phyloP scores from a whole-genome alignment of 2,329 filamentous ascomycete species.

The Colletotrichum brevisporum region DNA sequence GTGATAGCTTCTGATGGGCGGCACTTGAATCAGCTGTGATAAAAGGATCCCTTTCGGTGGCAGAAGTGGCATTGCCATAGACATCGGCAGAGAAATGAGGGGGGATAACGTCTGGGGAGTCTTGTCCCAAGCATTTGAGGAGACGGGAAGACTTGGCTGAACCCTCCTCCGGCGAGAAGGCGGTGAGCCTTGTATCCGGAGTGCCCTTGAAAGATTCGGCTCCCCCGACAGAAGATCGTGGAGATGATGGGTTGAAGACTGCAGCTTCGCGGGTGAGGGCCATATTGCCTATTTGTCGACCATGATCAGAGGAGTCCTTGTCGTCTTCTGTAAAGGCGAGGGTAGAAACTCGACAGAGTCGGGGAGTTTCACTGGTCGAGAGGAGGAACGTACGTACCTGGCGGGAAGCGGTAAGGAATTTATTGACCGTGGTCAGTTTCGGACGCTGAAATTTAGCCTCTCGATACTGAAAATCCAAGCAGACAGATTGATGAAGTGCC shows the following conservation, averaged over 20 bases:
- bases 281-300: conserved; percentile 3
- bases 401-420: too few relatives aligned
- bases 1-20: conserved; percentile 67
- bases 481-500: too few relatives aligned
- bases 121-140: conserved; percentile 50
- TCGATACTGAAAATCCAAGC: too few relatives aligned
- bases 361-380: too few relatives aligned
- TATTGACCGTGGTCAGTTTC: too few relatives aligned
- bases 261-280: conserved; percentile 13
- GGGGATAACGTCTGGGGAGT: conserved; percentile 48
- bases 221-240: conserved; percentile 65
- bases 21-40: conserved; percentile 56
- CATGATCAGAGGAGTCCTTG: neutral
- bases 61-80: conserved; percentile 44
- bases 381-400: too few relatives aligned
- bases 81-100: conserved; percentile 46
- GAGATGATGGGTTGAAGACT: conserved; percentile 61
- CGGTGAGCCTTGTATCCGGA: conserved; percentile 74
- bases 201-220: conserved; percentile 73
- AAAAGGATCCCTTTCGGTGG: conserved; percentile 68
- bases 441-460: too few relatives aligned
- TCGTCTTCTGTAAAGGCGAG: neutral
- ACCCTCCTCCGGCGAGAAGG: conserved; percentile 73
- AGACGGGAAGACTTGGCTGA: conserved; percentile 60
- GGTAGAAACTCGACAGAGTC: too few relatives aligned